Evolutionary conservation across 192 early-diverging fungal genomes (phyloP).

Genomic region (Spinellus fusiger): DNA sequence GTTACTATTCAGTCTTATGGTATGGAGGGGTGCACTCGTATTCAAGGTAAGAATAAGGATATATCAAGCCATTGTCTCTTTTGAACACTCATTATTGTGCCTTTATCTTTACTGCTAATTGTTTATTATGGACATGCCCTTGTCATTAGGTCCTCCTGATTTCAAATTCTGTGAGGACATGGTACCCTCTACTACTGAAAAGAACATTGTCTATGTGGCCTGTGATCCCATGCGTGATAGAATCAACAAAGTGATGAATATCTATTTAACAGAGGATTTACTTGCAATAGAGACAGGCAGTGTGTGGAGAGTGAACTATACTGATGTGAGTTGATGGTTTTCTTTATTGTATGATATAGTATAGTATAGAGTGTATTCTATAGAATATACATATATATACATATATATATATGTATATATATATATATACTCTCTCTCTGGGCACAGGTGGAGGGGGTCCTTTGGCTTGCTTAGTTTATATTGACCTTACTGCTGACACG

Average conservation of each 20-base stretch:
- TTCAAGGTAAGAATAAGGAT: not conserved
- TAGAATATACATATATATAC: too few species aligned
- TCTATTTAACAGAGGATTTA: not conserved
- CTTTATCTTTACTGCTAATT: not conserved
- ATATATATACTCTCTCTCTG: too few species aligned
- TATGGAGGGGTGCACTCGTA: not conserved
- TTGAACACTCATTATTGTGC: not conserved
- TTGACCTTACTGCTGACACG: too few species aligned
- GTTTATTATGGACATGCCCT: not conserved
- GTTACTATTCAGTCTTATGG: not conserved
- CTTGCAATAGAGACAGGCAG: not conserved
- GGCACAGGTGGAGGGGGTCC: too few species aligned
- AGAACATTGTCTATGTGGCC: conserved; percentile 1
- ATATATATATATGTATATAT: too few species aligned
- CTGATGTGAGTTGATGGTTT: conserved; percentile 17
- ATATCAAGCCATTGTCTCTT: not conserved
- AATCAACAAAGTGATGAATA: conserved; percentile 17
- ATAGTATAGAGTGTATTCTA: too few species aligned
- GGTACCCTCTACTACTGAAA: not conserved
- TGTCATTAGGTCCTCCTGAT: conserved; percentile 1
- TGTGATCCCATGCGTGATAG: conserved; percentile 20
- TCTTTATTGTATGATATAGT: too few species aligned
- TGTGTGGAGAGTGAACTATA: conserved; percentile 15
- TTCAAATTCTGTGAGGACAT: conserved; percentile 16
- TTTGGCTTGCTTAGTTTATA: too few species aligned